Base-by-base conservation (phyloP, 1,139 yeast genomes). In the Suhomyces kunorum region DNA sequence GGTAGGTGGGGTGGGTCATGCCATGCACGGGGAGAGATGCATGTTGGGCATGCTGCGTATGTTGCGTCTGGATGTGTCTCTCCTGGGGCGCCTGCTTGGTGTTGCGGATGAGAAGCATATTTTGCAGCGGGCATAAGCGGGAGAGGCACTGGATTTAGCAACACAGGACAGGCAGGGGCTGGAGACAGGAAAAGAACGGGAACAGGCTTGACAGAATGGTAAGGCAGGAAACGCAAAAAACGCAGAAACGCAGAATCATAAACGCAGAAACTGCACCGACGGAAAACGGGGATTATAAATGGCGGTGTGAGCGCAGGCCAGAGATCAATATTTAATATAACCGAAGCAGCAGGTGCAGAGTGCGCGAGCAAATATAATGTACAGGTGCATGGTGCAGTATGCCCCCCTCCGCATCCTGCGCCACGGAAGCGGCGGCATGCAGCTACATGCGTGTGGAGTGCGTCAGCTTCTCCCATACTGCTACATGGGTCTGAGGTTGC, bases 51-150 rank as follows among this genome's bases (percentile, higher is more conserved):
- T 14, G 13, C 24, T 20, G 24, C 11, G 24, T n/a, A 20, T 20
- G 8, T 9, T 20, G 24, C 24, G 24, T 20, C 24, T 20, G 19
- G 32, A 36, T 16, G 32, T 28, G 40, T 32, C 36, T 27, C 11
- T 37, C 36, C 19, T 37, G 36, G 15, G 36, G 40, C n/a, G 25
- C 28, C 36, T 22, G 36, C 26, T 38, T 32, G 32, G 36, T 24
- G n/a, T 38, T 38, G 20, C 40, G 18, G 22, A 36, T 28, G 16
- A 39, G 43, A 32, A 39, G 37, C 43, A 39, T 39, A 39, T 39
- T 27, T 23, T 29, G 23, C 18, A 20, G 23, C 23, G 20, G 24
- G 32, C 34, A 31, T 31, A 19, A 28, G 19, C 19, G n/a, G 29
- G 25, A 14, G 35, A 24, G 35, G 15, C 25, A 32, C 15, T 11